Conservation (phyloP, 2,329 filamentous ascomycete species). For the Xylaria sp. region DNA sequence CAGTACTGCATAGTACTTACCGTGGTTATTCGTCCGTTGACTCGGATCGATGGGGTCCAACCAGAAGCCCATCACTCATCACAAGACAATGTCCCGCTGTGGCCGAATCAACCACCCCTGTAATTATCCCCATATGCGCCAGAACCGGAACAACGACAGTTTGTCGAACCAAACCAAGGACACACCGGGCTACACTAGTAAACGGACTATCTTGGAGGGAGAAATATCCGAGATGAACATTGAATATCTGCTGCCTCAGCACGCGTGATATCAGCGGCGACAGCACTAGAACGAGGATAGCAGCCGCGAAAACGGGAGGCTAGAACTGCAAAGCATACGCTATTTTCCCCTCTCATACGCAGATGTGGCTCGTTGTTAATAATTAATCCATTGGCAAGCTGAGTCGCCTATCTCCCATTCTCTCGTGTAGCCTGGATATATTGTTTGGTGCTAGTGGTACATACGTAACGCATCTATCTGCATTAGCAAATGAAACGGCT, state of each 20-base stretch:
- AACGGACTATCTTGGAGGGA: slow-evolving; percentile 1
- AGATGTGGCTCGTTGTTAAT: slow-evolving; percentile 21
- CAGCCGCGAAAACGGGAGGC: not conserved
- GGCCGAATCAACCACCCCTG: slow-evolving; percentile 26
- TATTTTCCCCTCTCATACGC: slow-evolving; percentile 13
- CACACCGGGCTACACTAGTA: not conserved
- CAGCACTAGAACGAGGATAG: slow-evolving; percentile 1
- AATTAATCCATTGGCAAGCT: slow-evolving; percentile 20
- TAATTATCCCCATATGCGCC: slow-evolving; percentile 8
- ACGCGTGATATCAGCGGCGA: slow-evolving; percentile 5
- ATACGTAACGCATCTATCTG: slow-evolving; percentile 26
- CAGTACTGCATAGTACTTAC: not conserved
- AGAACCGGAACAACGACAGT: not conserved
- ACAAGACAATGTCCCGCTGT: slow-evolving; percentile 29
- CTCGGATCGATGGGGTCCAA: slow-evolving; percentile 26
- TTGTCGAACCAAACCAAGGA: not conserved
- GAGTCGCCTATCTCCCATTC: slow-evolving; percentile 8
- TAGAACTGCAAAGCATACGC: not conserved
- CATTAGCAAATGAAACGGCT: slow-evolving; percentile 20
- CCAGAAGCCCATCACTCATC: slow-evolving; percentile 20
- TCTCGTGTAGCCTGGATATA: not conserved
- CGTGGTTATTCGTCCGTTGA: slow-evolving; percentile 17
- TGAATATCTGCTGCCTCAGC: slow-evolving; percentile 6
- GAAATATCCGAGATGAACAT: slow-evolving; percentile 13
- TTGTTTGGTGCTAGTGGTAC: slow-evolving; percentile 15